phyloP scores from a whole-genome alignment of 2,329 filamentous ascomycete genomes.

The Sporothrix sp. region DNA sequence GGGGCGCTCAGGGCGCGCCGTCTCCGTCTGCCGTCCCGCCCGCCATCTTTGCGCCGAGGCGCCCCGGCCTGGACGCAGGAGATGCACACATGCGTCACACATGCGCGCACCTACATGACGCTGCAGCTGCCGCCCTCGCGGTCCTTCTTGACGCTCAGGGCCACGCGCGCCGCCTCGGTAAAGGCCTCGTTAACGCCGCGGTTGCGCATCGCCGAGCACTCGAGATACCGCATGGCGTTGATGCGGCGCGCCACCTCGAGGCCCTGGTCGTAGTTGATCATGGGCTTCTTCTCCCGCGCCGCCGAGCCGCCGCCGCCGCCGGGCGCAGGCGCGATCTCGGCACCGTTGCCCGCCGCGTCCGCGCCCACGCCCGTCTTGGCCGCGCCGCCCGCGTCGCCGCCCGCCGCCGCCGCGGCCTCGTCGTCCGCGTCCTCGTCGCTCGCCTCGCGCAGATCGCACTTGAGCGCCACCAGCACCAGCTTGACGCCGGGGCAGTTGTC shows the following conservation, averaged over 20 bases:
- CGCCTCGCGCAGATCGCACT: conserved; percentile 87
- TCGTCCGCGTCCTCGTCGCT: conserved; percentile 56
- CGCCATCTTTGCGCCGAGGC: too few relatives aligned
- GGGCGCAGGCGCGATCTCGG: conserved; percentile 46
- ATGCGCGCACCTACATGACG: conserved; percentile 54
- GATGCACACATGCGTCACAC: too few relatives aligned
- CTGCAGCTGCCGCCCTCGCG: conserved; percentile 52
- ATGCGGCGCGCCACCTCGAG: conserved; percentile 86
- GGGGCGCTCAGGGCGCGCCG: too few relatives aligned
- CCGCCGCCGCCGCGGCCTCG: conserved; percentile 45
- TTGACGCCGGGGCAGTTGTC: conserved; percentile 96
- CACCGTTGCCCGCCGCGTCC: not conserved
- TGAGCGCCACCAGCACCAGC: conserved; percentile 87
- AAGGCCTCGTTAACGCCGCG: conserved; percentile 97
- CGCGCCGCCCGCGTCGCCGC: conserved; percentile 18
- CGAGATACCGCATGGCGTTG: conserved; percentile 85
- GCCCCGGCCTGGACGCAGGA: too few relatives aligned
- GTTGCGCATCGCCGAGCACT: conserved; percentile 98
- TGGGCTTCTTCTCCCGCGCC: conserved; percentile 52
- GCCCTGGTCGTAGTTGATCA: conserved; percentile 86
- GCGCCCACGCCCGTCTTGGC: conserved; percentile 17
- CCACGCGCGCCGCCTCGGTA: conserved; percentile 92
- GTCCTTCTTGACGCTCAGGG: conserved; percentile 61
- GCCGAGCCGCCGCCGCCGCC: conserved; percentile 24
- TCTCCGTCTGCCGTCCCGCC: too few relatives aligned